Evolutionary conservation across 257 asterid genomes (phyloP).

Genomic region (Verbascum thapsus): DNA sequence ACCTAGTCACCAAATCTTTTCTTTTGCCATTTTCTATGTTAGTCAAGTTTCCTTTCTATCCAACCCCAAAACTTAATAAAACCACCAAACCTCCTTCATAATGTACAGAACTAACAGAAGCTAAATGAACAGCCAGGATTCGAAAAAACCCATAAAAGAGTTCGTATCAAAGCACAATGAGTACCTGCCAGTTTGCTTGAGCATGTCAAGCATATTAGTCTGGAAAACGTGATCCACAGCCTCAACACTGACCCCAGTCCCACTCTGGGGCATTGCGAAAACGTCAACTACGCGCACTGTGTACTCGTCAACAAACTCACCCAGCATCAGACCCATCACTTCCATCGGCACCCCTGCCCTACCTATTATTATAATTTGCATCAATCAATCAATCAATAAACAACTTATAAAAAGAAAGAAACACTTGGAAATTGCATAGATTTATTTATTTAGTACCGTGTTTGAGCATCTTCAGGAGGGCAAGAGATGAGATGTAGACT

Average conservation of each 20-base stretch:
- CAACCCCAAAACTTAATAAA: too few species aligned
- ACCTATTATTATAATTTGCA: conserved; percentile 46
- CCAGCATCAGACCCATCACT: conserved; percentile 97
- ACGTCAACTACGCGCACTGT: conserved; percentile 95
- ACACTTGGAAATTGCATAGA: conserved; percentile 49
- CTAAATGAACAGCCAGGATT: too few species aligned
- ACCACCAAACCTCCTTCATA: too few species aligned
- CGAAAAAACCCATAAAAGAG: too few species aligned
- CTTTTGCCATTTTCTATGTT: too few species aligned
- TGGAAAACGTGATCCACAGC: conserved; percentile 97
- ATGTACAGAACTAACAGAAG: too few species aligned
- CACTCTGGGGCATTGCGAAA: conserved; percentile 99
- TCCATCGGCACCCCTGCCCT: conserved; percentile 99
- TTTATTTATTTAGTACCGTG: conserved; percentile 88
- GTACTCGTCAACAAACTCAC: conserved; percentile 95
- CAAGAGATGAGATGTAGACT: conserved; percentile 93
- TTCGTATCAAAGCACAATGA: too few species aligned
- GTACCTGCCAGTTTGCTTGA: conserved; percentile 97
- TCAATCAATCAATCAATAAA: conserved; percentile 26
- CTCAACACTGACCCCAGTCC: conserved; percentile 98
- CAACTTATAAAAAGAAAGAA: conserved; percentile 7
- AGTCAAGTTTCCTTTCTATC: too few species aligned
- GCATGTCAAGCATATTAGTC: conserved; percentile 99
- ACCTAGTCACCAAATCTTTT: too few species aligned
- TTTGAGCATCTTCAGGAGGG: conserved; percentile 94